Base-by-base conservation (phyloP, 306 rosid genomes). In the Citrullus colocynthis region DNA sequence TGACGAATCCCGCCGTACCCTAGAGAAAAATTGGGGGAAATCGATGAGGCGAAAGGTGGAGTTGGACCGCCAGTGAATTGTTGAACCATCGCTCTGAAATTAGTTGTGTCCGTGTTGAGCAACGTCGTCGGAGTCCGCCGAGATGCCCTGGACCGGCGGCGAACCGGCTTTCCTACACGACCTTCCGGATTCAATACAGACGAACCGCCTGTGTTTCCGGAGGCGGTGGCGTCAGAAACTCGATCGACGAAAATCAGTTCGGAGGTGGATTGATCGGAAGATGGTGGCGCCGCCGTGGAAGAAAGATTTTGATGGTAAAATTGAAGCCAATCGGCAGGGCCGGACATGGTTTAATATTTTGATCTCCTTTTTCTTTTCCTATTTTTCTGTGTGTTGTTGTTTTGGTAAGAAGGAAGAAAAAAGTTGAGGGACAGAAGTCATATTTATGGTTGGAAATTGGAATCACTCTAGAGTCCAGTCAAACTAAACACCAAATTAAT, bases 51-150 rank as follows among this genome's bases (percentile, higher is more conserved):
- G 79, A 39, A 56, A 41, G 79, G 69, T 36, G 65, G 20, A 37
- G 55, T 58, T 7, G 79, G 65, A 58, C 79, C 79, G 42, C 74
- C 81, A 4, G 81, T 78, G 75, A 63, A 78, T n/a, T 65, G 75
- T 20, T 63, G 81, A 48, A 78, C 81, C 81, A 78, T 78, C 30
- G 81, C 81, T 65, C 81, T 51, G 63, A 78, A 78, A 65, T 78
- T 78, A 9, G 81, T 57, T 4, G 75, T 78, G 54, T 78, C 81
- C 18, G 81, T 78, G 17, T 51, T 78, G 75, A 78, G 75, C 45
- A 78, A 0, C 0, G 81, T 63, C 10, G 61, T 64, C 11, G 81
- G 81, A 6, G 81, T 66, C 67, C 81, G 75, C 17, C 81, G 67
- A 3, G 81, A 65, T 6, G 81, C 62, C 30, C 81, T 64, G 63